phyloP scores from a whole-genome alignment of 2,329 filamentous ascomycete genomes.

The Trichophyton schoenleinii region DNA sequence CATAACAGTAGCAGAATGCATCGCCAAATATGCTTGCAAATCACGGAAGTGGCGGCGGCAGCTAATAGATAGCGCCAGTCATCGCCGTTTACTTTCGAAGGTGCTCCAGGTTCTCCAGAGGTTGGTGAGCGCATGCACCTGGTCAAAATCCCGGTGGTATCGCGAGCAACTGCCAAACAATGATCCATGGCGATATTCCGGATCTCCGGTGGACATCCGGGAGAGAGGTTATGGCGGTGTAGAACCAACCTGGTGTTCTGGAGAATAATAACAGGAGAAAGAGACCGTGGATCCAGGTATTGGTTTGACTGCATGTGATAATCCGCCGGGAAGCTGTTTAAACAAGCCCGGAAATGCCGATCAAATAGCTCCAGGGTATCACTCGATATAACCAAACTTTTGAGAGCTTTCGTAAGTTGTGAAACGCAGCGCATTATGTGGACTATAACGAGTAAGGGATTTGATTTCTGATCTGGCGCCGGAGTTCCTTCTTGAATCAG shows the following conservation, averaged over 20 bases:
- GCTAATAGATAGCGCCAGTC: constrained; percentile 47
- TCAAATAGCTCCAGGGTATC: constrained; percentile 67
- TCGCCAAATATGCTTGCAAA: constrained; percentile 78
- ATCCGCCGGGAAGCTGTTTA: constrained; percentile 60
- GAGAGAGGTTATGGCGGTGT: constrained; percentile 76
- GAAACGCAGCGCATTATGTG: constrained; percentile 69
- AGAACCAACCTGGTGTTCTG: constrained; percentile 74
- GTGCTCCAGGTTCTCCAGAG: constrained; percentile 15
- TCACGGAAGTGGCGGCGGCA: constrained; percentile 57
- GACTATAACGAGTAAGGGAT: constrained; percentile 65
- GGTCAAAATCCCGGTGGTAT: constrained; percentile 64
- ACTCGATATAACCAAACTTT: constrained; percentile 52
- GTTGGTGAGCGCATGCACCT: constrained; percentile 45
- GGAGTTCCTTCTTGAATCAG: constrained; percentile 38
- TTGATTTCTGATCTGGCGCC: constrained; percentile 42
- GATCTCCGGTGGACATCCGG: constrained; percentile 52
- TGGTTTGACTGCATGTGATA: constrained; percentile 56
- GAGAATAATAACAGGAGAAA: constrained; percentile 65
- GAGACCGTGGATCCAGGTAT: constrained; percentile 57
- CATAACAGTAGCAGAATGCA: constrained; percentile 70
- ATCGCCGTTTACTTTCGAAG: constrained; percentile 25
- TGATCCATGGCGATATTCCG: constrained; percentile 62
- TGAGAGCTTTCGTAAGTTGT: constrained; percentile 57
- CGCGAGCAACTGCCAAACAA: constrained; percentile 60
- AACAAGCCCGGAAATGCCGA: constrained; percentile 61